Percentiles rank a stretch among this genome's conserved stretches.
These are phyloP conservation scores for Debaryomyces psychrophilus DNA, from an alignment of 1,139 yeast species.

Conservation along the genomic window DNA sequence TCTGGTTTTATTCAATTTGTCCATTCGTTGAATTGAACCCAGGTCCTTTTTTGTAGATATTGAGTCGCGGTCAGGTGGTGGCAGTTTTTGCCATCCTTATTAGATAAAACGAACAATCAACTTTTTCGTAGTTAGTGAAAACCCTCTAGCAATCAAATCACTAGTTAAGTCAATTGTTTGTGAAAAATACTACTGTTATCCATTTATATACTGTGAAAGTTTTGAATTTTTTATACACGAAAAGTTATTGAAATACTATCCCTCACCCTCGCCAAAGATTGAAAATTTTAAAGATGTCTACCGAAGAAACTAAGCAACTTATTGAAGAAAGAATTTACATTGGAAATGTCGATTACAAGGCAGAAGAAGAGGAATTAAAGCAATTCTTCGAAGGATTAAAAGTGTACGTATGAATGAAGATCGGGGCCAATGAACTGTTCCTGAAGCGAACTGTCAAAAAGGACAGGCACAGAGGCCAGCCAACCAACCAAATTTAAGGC, in stretches of 20 bases:
- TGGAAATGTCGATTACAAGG: constrained; percentile 54
- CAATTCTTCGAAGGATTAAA: constrained; percentile 42
- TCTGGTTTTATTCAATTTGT: neutral
- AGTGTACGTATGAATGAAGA: constrained; percentile 31
- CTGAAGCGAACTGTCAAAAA: neutral
- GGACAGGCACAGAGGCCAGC: neutral
- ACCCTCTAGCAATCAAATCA: constrained; percentile 12
- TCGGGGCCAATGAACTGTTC: neutral
- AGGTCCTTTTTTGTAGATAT: constrained; percentile 2
- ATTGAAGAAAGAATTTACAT: constrained; percentile 52
- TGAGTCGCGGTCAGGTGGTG: constrained; percentile 7
- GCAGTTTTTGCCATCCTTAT: constrained; percentile 10
- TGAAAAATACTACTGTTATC: constrained; percentile 7
- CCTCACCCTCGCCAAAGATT: constrained; percentile 6
- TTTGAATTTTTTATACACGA: constrained; percentile 5
- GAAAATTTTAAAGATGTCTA: constrained; percentile 19
- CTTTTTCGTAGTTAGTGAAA: constrained; percentile 2
- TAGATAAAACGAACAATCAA: constrained; percentile 2
- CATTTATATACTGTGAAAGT: constrained; percentile 9
- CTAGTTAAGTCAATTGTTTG: constrained; percentile 14
- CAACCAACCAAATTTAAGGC: neutral
- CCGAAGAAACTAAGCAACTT: constrained; percentile 21
- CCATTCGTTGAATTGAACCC: constrained; percentile 6
- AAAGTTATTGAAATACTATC: constrained; percentile 8
- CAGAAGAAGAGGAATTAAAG: constrained; percentile 55